Conservation (phyloP, 768 basidiomycete genomes). For the Leccinum fibrillosum region DNA sequence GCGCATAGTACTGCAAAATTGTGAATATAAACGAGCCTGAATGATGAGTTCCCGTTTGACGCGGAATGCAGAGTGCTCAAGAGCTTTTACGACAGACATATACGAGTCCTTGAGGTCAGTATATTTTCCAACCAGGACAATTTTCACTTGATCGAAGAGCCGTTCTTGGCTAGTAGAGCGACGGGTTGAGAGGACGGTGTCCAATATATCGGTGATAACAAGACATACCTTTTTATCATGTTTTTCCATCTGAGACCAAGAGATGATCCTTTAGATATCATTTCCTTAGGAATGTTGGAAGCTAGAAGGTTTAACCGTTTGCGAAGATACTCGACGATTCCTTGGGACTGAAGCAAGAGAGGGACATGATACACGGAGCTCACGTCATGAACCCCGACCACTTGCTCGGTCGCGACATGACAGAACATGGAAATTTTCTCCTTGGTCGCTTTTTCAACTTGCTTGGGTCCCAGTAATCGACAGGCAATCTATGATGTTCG, state of each 20-base stretch:
- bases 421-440: constrained; percentile 99
- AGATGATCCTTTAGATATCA: constrained; percentile 57
- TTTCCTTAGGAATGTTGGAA: constrained; percentile 51
- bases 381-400: constrained; percentile 94
- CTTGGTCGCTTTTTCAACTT: constrained; percentile 82
- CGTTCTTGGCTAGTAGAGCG: constrained; percentile 74
- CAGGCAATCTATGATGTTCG: constrained; percentile 75
- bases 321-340: constrained; percentile 81
- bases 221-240: constrained; percentile 71
- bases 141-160: constrained; percentile 81
- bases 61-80: constrained; percentile 95
- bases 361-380: constrained; percentile 98
- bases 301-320: constrained; percentile 74
- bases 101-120: constrained; percentile 96
- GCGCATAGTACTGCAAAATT: background rate
- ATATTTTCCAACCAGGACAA: constrained; percentile 96
- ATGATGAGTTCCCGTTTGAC: constrained; percentile 81
- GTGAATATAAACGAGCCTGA: constrained; percentile 49
- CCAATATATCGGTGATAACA: background rate
- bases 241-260: constrained; percentile 79
- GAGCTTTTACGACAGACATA: constrained; percentile 95
- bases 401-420: constrained; percentile 86
- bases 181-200: constrained; percentile 1
- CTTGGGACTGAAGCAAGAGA: constrained; percentile 85
- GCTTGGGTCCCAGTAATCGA: constrained; percentile 74